phyloP scores from a whole-genome alignment of 2,329 filamentous ascomycete genomes.

The Sphaerulina musiva region DNA sequence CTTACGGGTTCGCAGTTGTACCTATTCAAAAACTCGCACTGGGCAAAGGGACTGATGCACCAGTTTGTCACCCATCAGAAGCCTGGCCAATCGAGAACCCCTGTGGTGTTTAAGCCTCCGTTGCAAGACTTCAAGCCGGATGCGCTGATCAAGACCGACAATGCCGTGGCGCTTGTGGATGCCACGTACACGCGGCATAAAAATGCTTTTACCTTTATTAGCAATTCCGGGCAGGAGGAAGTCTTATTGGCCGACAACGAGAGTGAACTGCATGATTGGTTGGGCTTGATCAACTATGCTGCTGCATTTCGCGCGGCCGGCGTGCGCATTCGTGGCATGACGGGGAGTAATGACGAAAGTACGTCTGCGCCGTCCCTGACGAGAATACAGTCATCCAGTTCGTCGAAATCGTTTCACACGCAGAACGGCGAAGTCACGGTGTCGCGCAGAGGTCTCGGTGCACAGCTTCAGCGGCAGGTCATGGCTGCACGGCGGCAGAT shows the following conservation, averaged over 20 bases:
- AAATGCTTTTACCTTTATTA: conserved; percentile 84
- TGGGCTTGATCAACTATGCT: conserved; percentile 92
- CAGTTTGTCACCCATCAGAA: conserved; percentile 71
- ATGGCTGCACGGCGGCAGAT: conserved; percentile 72
- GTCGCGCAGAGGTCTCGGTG: conserved; percentile 39
- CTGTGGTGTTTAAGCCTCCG: conserved; percentile 84
- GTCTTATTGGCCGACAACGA: conserved; percentile 86
- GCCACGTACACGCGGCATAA: conserved; percentile 90
- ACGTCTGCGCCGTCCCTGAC: conserved; percentile 61
- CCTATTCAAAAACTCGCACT: conserved; percentile 87
- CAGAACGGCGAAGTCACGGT: conserved; percentile 68
- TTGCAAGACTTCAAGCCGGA: conserved; percentile 90
- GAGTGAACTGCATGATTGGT: conserved; percentile 90
- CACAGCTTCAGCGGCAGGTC: conserved; percentile 79
- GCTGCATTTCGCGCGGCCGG: conserved; percentile 89
- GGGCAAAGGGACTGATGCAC: conserved; percentile 84
- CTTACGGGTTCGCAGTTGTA: conserved; percentile 95
- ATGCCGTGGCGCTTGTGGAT: conserved; percentile 82
- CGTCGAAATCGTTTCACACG: conserved; percentile 55
- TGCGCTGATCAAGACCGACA: conserved; percentile 84
- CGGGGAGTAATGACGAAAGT: conserved; percentile 71
- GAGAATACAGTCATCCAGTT: conserved; percentile 55
- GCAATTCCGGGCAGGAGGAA: conserved; percentile 81
- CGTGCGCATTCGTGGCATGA: conserved; percentile 80
- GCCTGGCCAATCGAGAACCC: conserved; percentile 64